Evolutionary conservation across 2,329 filamentous ascomycete genomes (phyloP).

Genomic region (Fusarium praegraminearum): DNA sequence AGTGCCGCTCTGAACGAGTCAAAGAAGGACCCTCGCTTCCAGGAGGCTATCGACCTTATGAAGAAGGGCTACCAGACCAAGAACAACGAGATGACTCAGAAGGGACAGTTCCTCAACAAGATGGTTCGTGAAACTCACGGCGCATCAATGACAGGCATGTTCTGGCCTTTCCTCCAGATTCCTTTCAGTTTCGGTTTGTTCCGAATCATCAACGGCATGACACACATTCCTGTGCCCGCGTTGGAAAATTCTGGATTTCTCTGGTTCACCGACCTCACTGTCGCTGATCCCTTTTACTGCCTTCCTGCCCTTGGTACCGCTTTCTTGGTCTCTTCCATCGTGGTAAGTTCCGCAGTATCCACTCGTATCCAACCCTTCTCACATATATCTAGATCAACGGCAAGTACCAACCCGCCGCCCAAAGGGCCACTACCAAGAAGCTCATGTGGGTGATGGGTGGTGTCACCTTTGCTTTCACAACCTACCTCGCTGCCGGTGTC

Average conservation of each 20-base stretch:
- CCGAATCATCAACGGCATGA: constrained; percentile 80
- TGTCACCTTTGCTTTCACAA: constrained; percentile 59
- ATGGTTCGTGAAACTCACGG: constrained; percentile 55
- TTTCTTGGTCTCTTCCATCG: constrained; percentile 68
- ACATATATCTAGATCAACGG: constrained; percentile 51
- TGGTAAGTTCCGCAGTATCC: constrained; percentile 52
- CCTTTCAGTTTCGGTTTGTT: constrained; percentile 86
- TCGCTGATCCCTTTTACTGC: constrained; percentile 80
- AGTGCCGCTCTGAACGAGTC: constrained; percentile 71
- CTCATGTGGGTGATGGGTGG: constrained; percentile 60
- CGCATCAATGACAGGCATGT: constrained; percentile 50
- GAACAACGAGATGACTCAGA: constrained; percentile 59
- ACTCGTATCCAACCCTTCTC: constrained; percentile 15
- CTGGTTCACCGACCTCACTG: constrained; percentile 85
- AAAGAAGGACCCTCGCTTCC: constrained; percentile 65
- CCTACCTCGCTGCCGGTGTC: constrained; percentile 61
- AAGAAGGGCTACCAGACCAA: constrained; percentile 55
- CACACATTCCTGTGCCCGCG: constrained; percentile 81
- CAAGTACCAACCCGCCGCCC: constrained; percentile 50
- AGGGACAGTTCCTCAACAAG: constrained; percentile 52
- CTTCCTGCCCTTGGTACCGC: constrained; percentile 73
- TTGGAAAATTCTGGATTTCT: constrained; percentile 76
- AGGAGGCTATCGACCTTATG: constrained; percentile 62
- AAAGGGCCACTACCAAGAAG: constrained; percentile 55
- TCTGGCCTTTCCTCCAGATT: constrained; percentile 60